A percentile compares a stretch with the other conserved stretches of the same genome.
Conservation (phyloP, 1,284 basidiomycete species). For the Malassezia furfur region DNA sequence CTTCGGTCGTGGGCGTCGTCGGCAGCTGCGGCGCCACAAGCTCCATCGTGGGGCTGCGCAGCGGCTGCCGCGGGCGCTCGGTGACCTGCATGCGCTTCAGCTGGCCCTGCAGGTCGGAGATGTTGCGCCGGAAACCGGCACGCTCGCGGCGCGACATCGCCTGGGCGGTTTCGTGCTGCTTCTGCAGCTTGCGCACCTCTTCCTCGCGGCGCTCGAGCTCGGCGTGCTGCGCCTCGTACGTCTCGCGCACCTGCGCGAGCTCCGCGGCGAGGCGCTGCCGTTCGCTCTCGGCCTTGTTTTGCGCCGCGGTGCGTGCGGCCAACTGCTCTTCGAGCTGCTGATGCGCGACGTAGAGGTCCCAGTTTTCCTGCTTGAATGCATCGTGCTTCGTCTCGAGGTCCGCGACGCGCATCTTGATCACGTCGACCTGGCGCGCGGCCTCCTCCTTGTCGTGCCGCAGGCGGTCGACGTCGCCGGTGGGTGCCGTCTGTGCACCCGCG, state of each 20-base stretch:
- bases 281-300: conserved; percentile 68
- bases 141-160: conserved; percentile 77
- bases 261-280: conserved; percentile 68
- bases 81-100: conserved; percentile 50
- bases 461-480: conserved; percentile 1
- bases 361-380: conserved; percentile 92
- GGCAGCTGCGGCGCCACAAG: not conserved
- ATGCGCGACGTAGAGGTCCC: conserved; percentile 87
- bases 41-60: not conserved
- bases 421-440: conserved; percentile 5
- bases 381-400: conserved; percentile 51
- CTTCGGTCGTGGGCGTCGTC: not conserved
- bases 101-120: conserved; percentile 73
- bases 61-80: conserved; percentile 8
- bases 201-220: conserved; percentile 68
- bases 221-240: conserved; percentile 72
- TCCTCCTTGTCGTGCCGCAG: conserved; percentile 12
- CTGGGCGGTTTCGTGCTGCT: conserved; percentile 81
- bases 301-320: conserved; percentile 59
- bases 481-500: not conserved
- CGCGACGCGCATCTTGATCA: conserved; percentile 9
- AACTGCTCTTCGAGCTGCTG: conserved; percentile 74
- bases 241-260: conserved; percentile 64
- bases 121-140: conserved; percentile 79
- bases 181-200: conserved; percentile 65